Percentiles rank a stretch among this genome's conserved stretches.
These are phyloP conservation scores for Xylaria acuta DNA, from an alignment of 495 filamentous ascomycete genomes.

Conservation along the genomic window DNA sequence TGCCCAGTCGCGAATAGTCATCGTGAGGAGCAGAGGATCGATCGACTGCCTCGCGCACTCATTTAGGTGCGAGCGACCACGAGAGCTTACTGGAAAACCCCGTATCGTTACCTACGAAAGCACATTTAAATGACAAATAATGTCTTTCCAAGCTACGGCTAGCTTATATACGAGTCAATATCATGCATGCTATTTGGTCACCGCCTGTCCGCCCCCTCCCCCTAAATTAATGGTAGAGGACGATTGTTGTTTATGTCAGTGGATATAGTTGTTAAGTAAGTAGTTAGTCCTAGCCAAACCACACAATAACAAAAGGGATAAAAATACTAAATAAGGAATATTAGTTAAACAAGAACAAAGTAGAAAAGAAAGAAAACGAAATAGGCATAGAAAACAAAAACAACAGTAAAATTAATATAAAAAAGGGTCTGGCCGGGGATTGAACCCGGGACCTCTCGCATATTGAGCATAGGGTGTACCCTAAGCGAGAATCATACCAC, in stretches of 20 bases:
- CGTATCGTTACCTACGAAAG: not conserved
- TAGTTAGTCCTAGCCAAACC: too few relatives aligned
- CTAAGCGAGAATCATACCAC: conserved; percentile 30
- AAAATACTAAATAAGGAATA: not conserved
- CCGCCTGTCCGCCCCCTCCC: too few relatives aligned
- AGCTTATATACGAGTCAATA: not conserved
- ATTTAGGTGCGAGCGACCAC: not conserved
- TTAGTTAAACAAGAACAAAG: not conserved
- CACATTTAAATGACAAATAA: not conserved
- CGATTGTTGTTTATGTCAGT: too few relatives aligned
- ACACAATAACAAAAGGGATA: not conserved
- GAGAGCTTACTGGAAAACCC: not conserved
- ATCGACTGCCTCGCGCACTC: too few relatives aligned
- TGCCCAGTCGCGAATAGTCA: not conserved
- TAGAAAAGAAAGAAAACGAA: not conserved
- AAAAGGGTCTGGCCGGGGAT: conserved; percentile 30
- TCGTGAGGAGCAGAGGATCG: not conserved
- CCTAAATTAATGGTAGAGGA: too few relatives aligned
- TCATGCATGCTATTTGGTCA: too few relatives aligned
- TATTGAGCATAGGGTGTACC: conserved; percentile 24
- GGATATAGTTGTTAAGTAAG: too few relatives aligned
- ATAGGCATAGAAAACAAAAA: not conserved
- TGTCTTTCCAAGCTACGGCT: not conserved
- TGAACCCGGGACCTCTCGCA: conserved; percentile 31
- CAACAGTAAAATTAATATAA: not conserved